Evolutionary conservation across 176 grass and related monocot genomes (phyloP), one percentile per base, ranked within the genome.

Genomic region (Neostapfia colusana): DNA sequence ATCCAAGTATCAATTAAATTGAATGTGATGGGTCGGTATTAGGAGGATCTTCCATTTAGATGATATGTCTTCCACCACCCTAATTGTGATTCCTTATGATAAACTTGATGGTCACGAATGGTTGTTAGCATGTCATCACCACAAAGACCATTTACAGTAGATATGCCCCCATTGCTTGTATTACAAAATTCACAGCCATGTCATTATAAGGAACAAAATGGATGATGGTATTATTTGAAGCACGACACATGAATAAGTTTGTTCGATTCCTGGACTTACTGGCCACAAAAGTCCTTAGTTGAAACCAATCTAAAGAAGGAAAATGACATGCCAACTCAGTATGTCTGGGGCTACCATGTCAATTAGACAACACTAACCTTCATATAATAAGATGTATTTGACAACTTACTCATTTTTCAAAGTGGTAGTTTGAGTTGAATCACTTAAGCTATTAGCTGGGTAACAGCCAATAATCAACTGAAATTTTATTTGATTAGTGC

Each of bases 371-470:
- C 8, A 21, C 53, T 23, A 56, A 56, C 53, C 53, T 23, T 8
- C n/a, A 1, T 54, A 54, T 54, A 54, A 9, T 10, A 56, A 56
- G n/a, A 23, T 34, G 27, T 31, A 12, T 57, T 34, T 43, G 36
- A 35, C 43, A 78, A 72, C 68, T 48, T 37, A 65, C 18, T 64
- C 6, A 1, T 15, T 78, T 21, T 79, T 37, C 21, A 45, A 65
- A 57, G 38, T 10, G n/a, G 38, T 14, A 2, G 16, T 59, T 73
- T 59, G 28, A 46, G 34, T 46, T 73, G 49, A 0, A 57, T 61
- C 72, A 50, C 21, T 34, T 37, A 23, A 85, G 31, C 14, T 23
- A 69, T 62, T 85, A 25, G 70, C 67, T 83, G 45, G 39, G 15
- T 50, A 67, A 72, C 73, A 72, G 4, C 59, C 58, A 72, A 72